phyloP scores from a whole-genome alignment of 169 alveolate genomes.

The Cryptosporidium sp. region DNA sequence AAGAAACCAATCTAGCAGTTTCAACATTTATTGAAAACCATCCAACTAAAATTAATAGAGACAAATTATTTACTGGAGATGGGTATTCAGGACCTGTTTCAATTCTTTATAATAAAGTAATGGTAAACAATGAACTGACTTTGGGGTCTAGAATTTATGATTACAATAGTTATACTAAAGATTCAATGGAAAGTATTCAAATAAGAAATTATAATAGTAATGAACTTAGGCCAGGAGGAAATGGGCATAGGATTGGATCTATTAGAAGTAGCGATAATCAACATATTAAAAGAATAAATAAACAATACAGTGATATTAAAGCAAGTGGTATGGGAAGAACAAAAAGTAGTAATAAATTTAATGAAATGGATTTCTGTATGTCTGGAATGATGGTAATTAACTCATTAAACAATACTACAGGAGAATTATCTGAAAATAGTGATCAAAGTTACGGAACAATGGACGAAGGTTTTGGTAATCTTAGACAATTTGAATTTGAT shows the following conservation, averaged over 20 bases:
- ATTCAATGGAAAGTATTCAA: neutral
- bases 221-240: neutral
- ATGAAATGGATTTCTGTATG: conserved; percentile 21
- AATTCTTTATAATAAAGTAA: conserved; percentile 6
- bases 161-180: neutral
- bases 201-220: neutral
- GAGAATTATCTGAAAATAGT: neutral
- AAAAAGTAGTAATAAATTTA: neutral
- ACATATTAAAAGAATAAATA: neutral
- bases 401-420: neutral
- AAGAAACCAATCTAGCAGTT: conserved; percentile 66
- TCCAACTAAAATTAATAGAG: conserved; percentile 67
- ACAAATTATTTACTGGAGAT: conserved; percentile 60
- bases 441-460: neutral
- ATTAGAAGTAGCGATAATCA: neutral
- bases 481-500: neutral
- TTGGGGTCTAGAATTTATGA: neutral
- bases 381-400: conserved; percentile 17
- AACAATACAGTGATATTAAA: neutral
- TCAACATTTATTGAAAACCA: conserved; percentile 62
- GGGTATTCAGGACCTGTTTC: conserved; percentile 68
- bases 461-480: neutral
- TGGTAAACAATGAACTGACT: neutral
- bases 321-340: neutral
- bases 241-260: neutral